A percentile compares a stretch with the other conserved stretches of the same genome.
Conservation (phyloP, 306 rosid genomes). For the Ziziphus jujuba region DNA sequence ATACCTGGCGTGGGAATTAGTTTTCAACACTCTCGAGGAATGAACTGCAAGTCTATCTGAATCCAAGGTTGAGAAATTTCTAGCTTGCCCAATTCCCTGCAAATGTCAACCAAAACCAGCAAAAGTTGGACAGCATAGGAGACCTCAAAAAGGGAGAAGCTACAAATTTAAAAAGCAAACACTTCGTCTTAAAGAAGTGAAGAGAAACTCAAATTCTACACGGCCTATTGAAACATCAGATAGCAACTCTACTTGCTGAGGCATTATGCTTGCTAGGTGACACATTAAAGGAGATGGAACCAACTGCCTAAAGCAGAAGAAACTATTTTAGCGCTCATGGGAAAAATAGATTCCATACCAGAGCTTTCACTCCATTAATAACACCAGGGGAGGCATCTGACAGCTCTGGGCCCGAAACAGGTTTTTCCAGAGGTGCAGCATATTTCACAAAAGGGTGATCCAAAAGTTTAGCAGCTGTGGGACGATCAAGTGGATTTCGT, state of each 20-base stretch:
- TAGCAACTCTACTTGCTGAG: too few species aligned
- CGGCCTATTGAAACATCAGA: too few species aligned
- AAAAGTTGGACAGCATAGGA: background rate
- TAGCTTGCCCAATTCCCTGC: constrained; percentile 74
- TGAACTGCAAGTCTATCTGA: constrained; percentile 84
- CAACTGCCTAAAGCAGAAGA: background rate
- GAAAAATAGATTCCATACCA: constrained; percentile 42
- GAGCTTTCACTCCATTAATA: constrained; percentile 63
- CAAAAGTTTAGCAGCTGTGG: constrained; percentile 72
- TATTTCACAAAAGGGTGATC: constrained; percentile 85
- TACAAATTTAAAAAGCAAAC: background rate
- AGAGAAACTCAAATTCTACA: background rate
- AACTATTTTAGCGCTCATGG: background rate
- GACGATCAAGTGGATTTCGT: constrained; percentile 69
- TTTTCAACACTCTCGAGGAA: constrained; percentile 84
- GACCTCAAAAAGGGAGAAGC: background rate
- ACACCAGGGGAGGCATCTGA: constrained; percentile 52
- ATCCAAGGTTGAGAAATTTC: constrained; percentile 57
- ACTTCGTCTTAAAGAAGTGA: too few species aligned
- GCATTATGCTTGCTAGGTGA: background rate
- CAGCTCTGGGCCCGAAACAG: constrained; percentile 44
- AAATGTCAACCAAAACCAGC: constrained; percentile 14
- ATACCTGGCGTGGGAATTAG: constrained; percentile 64
- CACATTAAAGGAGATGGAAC: background rate
- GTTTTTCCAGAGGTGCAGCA: constrained; percentile 66